These are phyloP conservation scores for Carex arenaria DNA, from an alignment of 202 grass and related monocot genomes.

Conservation along the genomic window DNA sequence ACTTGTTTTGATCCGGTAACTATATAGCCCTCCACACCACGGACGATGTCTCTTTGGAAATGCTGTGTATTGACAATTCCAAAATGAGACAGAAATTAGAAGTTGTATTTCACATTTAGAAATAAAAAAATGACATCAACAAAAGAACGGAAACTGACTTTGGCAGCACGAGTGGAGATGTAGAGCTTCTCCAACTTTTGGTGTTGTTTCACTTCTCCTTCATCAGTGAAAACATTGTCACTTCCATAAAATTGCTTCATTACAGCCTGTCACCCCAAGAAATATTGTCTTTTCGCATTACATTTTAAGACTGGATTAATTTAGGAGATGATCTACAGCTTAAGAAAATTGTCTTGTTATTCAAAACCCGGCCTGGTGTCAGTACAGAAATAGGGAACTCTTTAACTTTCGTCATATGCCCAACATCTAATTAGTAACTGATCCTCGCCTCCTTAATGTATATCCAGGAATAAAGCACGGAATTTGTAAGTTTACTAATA, in stretches of 20 bases:
- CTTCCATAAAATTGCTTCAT: constrained; percentile 81
- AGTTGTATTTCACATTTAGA: constrained; percentile 10
- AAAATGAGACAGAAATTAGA: background rate
- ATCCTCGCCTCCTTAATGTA: background rate
- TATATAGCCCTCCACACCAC: constrained; percentile 89
- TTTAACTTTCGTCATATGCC: background rate
- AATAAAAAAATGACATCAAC: background rate
- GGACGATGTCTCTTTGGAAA: constrained; percentile 98
- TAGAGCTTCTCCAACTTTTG: constrained; percentile 91
- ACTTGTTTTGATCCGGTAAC: constrained; percentile 92
- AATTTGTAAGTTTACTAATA: background rate
- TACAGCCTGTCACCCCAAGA: constrained; percentile 44
- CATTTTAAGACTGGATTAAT: background rate
- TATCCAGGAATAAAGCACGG: background rate
- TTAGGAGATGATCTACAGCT: background rate
- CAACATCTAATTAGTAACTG: background rate
- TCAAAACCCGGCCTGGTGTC: background rate
- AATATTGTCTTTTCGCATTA: background rate
- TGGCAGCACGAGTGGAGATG: constrained; percentile 84
- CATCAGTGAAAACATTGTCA: constrained; percentile 70
- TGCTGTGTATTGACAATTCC: constrained; percentile 53
- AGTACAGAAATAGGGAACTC: constrained; percentile 1
- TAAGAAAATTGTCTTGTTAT: background rate
- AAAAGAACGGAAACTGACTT: constrained; percentile 40
- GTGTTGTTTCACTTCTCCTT: constrained; percentile 74